These are phyloP conservation scores for Cudoniella acicularis DNA, from an alignment of 495 filamentous ascomycete genomes.

Conservation along the genomic window DNA sequence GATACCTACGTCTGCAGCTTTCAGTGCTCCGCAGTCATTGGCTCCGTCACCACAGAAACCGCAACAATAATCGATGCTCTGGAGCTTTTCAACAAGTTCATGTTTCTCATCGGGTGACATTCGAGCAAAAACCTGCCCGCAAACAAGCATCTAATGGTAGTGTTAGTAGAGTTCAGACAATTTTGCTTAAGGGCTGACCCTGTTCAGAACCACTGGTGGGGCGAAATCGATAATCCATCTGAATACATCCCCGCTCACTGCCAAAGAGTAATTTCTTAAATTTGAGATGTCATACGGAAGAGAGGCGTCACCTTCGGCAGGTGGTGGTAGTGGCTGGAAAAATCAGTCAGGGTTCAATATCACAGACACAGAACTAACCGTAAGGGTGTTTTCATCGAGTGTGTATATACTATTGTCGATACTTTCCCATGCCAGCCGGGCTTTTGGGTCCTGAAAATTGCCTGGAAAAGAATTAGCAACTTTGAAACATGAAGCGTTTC, in stretches of 20 bases:
- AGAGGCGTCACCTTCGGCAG: conserved; percentile 70
- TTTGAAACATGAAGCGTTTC: background rate
- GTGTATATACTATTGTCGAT: conserved; percentile 75
- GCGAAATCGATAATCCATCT: conserved; percentile 94
- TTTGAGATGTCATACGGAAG: conserved; percentile 79
- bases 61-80: conserved; percentile 91
- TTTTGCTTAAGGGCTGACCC: conserved; percentile 38
- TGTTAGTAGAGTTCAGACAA: conserved; percentile 19
- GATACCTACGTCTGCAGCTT: conserved; percentile 98
- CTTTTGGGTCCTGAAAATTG: conserved; percentile 60
- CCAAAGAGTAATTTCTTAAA: conserved; percentile 77
- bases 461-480: conserved; percentile 33
- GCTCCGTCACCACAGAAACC: conserved; percentile 98
- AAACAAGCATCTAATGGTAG: conserved; percentile 68
- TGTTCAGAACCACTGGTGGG: conserved; percentile 41
- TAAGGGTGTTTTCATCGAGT: conserved; percentile 73
- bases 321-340: conserved; percentile 63
- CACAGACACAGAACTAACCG: conserved; percentile 38
- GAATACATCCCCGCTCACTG: conserved; percentile 90
- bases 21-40: conserved; percentile 96
- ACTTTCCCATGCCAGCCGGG: conserved; percentile 81
- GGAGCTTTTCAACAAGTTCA: conserved; percentile 94
- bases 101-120: conserved; percentile 99
- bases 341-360: conserved; percentile 22
- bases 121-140: conserved; percentile 90